A percentile compares a stretch with the other conserved stretches of the same genome.
These are phyloP conservation scores for Vanderwaltozyma polyspora DNA, from an alignment of 805 yeast genomes.

Conservation along the genomic window DNA sequence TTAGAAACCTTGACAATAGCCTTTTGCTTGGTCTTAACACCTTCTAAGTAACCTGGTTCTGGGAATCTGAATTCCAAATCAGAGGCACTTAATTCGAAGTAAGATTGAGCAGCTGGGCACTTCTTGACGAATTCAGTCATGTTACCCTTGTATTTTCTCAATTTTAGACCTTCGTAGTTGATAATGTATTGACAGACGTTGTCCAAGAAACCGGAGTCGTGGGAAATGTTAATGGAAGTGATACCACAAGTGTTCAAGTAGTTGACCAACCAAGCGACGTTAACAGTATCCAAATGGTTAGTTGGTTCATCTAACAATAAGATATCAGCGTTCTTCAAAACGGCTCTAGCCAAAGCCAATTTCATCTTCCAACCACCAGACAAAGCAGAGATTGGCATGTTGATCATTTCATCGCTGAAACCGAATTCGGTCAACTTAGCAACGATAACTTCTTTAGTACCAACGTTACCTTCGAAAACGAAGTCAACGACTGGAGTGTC, in stretches of 20 bases:
- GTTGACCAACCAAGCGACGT: slow-evolving; percentile 99
- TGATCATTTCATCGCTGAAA: slow-evolving; percentile 88
- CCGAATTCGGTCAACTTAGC: slow-evolving; percentile 79
- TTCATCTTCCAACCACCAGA: slow-evolving; percentile 99
- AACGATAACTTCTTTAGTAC: slow-evolving; percentile 60
- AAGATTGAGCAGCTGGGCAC: slow-evolving; percentile 97
- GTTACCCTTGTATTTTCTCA: slow-evolving; percentile 99
- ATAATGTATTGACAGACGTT: slow-evolving; percentile 95
- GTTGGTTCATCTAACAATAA: slow-evolving; percentile 98
- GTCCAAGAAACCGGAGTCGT: slow-evolving; percentile 99
- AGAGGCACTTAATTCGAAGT: slow-evolving; percentile 97
- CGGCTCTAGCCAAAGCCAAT: slow-evolving; percentile 98
- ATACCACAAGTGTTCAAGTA: slow-evolving; percentile 98
- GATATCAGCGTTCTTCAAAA: slow-evolving; percentile 95
- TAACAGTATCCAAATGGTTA: slow-evolving; percentile 98
- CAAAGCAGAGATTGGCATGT: slow-evolving; percentile 87
- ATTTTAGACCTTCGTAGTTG: slow-evolving; percentile 99
- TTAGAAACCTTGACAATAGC: slow-evolving; percentile 96
- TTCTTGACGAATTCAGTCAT: slow-evolving; percentile 96
- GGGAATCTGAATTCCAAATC: slow-evolving; percentile 96
- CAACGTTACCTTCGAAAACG: slow-evolving; percentile 67
- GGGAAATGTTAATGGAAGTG: slow-evolving; percentile 97
- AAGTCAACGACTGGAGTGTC: slow-evolving; percentile 90
- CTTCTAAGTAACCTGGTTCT: slow-evolving; percentile 99
- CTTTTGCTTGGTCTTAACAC: slow-evolving; percentile 99